Conservation (phyloP, 106 monocot genomes). For the Xerophyta viscosa region DNA sequence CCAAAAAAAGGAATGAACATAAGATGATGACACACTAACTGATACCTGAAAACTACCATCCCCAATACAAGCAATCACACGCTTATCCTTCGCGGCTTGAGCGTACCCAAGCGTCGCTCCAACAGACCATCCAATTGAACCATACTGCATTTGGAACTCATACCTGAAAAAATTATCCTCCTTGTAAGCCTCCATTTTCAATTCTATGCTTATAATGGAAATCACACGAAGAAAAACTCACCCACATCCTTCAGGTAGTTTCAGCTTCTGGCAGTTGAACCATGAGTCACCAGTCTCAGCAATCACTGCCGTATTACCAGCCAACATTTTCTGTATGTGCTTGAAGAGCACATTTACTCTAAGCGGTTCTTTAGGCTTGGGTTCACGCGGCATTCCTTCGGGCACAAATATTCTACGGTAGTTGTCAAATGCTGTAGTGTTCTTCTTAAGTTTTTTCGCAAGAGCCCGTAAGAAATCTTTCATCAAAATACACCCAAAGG, state of each 20-base stretch:
- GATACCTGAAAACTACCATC: constrained; percentile 95
- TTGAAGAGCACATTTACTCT: constrained; percentile 43
- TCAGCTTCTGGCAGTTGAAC: constrained; percentile 46
- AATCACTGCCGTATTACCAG: constrained; percentile 25
- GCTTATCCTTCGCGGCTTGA: constrained; percentile 65
- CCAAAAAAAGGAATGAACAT: too few relatives aligned
- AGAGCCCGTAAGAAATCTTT: constrained; percentile 32
- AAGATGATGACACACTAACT: too few relatives aligned
- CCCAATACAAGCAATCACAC: constrained; percentile 78
- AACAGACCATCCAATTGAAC: constrained; percentile 86
- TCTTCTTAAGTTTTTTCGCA: constrained; percentile 23
- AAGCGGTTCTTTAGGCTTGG: constrained; percentile 24
- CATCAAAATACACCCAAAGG: constrained; percentile 41
- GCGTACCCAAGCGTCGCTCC: constrained; percentile 85
- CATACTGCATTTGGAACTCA: constrained; percentile 93
- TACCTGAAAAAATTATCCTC: constrained; percentile 16
- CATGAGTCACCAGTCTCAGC: constrained; percentile 39
- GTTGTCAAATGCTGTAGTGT: constrained; percentile 35
- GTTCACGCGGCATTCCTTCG: constrained; percentile 8
- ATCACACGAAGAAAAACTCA: constrained; percentile 2
- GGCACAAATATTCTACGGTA: constrained; percentile 32
- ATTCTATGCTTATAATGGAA: not conserved
- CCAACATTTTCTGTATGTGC: constrained; percentile 35
- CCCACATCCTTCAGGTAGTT: constrained; percentile 32
- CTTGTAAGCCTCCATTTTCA: not conserved